Conservation (phyloP, 1,284 basidiomycete species). For the Cutaneotrichosporon cutaneum region DNA sequence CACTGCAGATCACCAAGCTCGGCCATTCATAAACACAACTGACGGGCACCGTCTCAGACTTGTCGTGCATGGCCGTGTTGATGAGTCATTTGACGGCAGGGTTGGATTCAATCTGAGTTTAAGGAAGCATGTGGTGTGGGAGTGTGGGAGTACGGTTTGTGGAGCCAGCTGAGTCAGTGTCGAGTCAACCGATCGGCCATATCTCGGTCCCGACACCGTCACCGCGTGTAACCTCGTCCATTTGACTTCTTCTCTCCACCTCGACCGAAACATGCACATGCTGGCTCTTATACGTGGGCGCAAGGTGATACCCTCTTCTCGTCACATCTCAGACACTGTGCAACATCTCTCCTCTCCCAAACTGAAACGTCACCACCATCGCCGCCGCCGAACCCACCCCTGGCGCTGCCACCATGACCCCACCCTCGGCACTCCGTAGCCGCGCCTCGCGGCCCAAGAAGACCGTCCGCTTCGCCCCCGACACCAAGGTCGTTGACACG, state of each 20-base stretch:
- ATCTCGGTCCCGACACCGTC: background rate
- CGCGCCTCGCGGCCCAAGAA: background rate
- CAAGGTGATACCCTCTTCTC: too few relatives aligned
- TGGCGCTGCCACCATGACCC: background rate
- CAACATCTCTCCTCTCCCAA: background rate
- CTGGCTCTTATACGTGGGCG: too few relatives aligned
- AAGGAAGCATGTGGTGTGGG: too few relatives aligned
- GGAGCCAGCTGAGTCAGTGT: background rate
- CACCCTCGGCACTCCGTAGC: background rate
- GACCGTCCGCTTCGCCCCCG: constrained; percentile 7
- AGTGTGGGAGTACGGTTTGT: too few relatives aligned
- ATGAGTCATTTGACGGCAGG: too few relatives aligned
- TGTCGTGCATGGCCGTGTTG: too few relatives aligned
- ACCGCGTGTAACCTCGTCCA: background rate
- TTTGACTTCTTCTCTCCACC: too few relatives aligned
- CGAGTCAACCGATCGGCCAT: background rate
- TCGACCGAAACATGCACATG: too few relatives aligned
- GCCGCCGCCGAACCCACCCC: background rate
- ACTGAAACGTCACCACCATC: background rate
- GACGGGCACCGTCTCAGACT: too few relatives aligned
- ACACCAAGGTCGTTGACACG: constrained; percentile 1
- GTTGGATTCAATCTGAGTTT: too few relatives aligned
- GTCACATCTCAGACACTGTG: background rate
- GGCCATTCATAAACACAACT: too few relatives aligned
- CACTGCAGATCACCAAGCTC: too few relatives aligned